Conservation (phyloP, 2,329 filamentous ascomycete species). For the Scytalidium sp. region DNA sequence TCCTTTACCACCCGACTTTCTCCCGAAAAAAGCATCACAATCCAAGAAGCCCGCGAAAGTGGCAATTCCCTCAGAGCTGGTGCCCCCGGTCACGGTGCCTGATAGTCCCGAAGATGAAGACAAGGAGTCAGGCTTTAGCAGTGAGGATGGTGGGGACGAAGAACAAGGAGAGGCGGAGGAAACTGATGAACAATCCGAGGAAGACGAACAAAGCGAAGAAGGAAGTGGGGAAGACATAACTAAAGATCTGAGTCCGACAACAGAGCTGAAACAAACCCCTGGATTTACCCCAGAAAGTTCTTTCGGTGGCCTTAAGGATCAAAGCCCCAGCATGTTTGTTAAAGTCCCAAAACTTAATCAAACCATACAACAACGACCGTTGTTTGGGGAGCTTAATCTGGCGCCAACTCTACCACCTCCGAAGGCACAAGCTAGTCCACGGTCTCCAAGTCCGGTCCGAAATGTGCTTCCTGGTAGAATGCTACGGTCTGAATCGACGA, state of each 20-base stretch:
- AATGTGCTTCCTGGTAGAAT: constrained; percentile 51
- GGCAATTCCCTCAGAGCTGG: constrained; percentile 17
- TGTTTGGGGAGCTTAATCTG: constrained; percentile 55
- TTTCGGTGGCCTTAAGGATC: constrained; percentile 47
- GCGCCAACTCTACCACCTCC: constrained; percentile 53
- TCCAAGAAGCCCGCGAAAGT: constrained; percentile 3
- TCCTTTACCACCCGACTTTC: constrained; percentile 13
- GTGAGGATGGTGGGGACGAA: constrained; percentile 34
- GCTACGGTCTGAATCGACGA: constrained; percentile 45
- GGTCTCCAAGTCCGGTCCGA: constrained; percentile 71
- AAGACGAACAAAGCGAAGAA: constrained; percentile 40
- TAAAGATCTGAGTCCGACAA: constrained; percentile 58
- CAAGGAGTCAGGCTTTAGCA: constrained; percentile 20
- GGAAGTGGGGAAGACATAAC: constrained; percentile 63
- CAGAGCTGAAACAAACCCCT: constrained; percentile 42
- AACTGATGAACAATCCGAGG: constrained; percentile 44
- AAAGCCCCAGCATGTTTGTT: constrained; percentile 35
- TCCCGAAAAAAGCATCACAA: constrained; percentile 14
- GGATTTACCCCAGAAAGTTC: constrained; percentile 57
- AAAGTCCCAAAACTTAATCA: constrained; percentile 44
- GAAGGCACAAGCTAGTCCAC: constrained; percentile 52
- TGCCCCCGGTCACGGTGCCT: constrained; percentile 24
- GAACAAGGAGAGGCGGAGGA: constrained; percentile 33
- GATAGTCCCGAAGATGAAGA: constrained; percentile 28
- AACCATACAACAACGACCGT: constrained; percentile 33